Evolutionary conservation across 768 basidiomycete species (phyloP), one percentile per base, ranked within the genome.

Genomic region (Pulveroboletus ravenelii): DNA sequence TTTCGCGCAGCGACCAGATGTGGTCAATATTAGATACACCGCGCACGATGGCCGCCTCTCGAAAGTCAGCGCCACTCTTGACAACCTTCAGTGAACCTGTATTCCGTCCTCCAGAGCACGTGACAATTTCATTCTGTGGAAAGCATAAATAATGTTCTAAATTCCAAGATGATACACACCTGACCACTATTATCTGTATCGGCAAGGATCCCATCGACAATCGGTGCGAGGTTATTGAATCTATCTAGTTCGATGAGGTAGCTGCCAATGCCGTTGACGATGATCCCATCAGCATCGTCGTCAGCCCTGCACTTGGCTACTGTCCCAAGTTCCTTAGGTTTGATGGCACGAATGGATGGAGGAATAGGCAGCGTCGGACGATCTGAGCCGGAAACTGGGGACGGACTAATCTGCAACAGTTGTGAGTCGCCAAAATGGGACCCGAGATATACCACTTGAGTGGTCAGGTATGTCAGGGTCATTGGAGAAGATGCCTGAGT

Each of bases 361-460:
- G 82, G 77, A 17, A 87, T 77, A 5, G 76, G 72, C 18, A 87
- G 67, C 1, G 80, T 80, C 1, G 74, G 74, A 3, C 59, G 46
- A 14, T 72, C 69, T 10, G 69, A 55, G 12, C 67, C 62, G 8
- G 75, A 72, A n/a, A 71, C 54, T 0, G 84, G 78, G 9, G 71
- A 54, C 1, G 67, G 46, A 30, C 66, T 77, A 48, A 95, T 78
- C 45, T 78, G 75, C 2, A 93, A 58, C 10, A 94, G 68, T 55
- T 92, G 88, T 1, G 90, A 87, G 63, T 93, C 84, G 15, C 89
- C 90, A 14, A 78, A 72, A 56, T 91, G 87, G 6, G 92, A 93
- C 15, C 91, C 89, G 18, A 93, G 72, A 60, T 84, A 95, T 8
- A 93, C 54, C 9, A 78, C 68, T 63, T 89, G 84, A 41, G 80